Conservation (phyloP, 1,284 basidiomycete species). For the Microbotryum intermedium region DNA sequence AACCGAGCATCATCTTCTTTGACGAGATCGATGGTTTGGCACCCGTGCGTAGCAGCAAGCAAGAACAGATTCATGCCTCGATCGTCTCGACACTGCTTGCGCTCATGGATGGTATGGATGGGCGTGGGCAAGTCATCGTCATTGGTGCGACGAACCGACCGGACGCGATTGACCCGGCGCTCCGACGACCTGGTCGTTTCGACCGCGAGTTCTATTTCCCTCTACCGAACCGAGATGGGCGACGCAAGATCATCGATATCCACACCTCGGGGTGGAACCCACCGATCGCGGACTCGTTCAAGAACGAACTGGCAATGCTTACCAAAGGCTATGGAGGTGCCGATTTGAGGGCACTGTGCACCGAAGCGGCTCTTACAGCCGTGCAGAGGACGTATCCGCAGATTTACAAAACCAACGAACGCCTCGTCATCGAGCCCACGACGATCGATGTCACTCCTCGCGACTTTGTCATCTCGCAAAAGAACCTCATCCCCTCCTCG, state of each 20-base stretch:
- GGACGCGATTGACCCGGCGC: slow-evolving; percentile 91
- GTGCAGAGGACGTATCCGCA: slow-evolving; percentile 95
- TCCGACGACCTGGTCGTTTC: slow-evolving; percentile 89
- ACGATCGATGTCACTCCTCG: slow-evolving; percentile 76
- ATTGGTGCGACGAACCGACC: slow-evolving; percentile 97
- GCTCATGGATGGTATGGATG: slow-evolving; percentile 99
- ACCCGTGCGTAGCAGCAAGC: slow-evolving; percentile 93
- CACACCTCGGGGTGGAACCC: slow-evolving; percentile 89
- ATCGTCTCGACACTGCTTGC: slow-evolving; percentile 94
- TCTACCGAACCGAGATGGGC: slow-evolving; percentile 71
- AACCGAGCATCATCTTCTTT: slow-evolving; percentile 94
- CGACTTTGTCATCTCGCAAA: slow-evolving; percentile 96
- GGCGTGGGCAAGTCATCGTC: slow-evolving; percentile 86
- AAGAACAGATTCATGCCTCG: slow-evolving; percentile 97
- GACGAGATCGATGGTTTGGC: slow-evolving; percentile 99
- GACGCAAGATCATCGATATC: slow-evolving; percentile 81
- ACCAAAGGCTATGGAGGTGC: slow-evolving; percentile 99
- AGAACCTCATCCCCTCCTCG: slow-evolving; percentile 89
- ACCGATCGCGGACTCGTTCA: slow-evolving; percentile 57
- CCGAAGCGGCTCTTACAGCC: slow-evolving; percentile 92
- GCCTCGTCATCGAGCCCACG: slow-evolving; percentile 75
- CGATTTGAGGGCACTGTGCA: slow-evolving; percentile 86
- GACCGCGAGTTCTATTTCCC: slow-evolving; percentile 99
- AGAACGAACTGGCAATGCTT: slow-evolving; percentile 67
- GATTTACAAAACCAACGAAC: slow-evolving; percentile 86